Conservation (phyloP, 495 filamentous ascomycete species). For the Penicillium egyptiacum region DNA sequence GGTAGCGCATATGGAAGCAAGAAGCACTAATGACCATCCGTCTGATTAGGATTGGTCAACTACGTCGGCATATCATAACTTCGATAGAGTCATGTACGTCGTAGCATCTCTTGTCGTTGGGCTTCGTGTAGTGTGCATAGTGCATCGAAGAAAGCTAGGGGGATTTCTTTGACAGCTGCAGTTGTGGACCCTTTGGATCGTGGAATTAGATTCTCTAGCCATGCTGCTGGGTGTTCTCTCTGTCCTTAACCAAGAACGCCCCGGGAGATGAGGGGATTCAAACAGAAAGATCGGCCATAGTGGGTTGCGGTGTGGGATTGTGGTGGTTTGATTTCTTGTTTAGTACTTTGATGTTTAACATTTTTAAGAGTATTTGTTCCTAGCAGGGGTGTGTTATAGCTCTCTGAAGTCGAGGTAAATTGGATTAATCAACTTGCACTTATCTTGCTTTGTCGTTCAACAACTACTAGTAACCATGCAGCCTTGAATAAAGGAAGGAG, state of each 20-base stretch:
- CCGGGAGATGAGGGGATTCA: not conserved
- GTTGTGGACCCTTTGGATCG: not conserved
- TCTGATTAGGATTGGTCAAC: not conserved
- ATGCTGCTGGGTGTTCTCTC: not conserved
- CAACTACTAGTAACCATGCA: not conserved
- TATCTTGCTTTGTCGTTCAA: not conserved
- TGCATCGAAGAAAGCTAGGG: not conserved
- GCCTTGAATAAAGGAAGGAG: not conserved
- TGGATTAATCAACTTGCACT: not conserved
- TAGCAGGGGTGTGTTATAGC: not conserved
- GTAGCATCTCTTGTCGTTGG: not conserved
- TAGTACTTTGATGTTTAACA: not conserved
- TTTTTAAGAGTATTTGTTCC: not conserved
- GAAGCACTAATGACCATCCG: not conserved
- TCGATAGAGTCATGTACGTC: not conserved
- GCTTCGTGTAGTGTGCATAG: not conserved
- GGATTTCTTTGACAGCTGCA: not conserved
- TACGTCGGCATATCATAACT: not conserved
- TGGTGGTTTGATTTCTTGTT: not conserved
- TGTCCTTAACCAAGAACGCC: not conserved
- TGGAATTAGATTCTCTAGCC: not conserved
- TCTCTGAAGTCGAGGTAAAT: not conserved
- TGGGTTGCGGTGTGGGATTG: not conserved
- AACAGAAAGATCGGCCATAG: not conserved
- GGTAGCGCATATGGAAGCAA: not conserved